Evolutionary conservation across 1,284 basidiomycete species (phyloP), one percentile per base, ranked within the genome.

Genomic region (Melampsora larici-populina): DNA sequence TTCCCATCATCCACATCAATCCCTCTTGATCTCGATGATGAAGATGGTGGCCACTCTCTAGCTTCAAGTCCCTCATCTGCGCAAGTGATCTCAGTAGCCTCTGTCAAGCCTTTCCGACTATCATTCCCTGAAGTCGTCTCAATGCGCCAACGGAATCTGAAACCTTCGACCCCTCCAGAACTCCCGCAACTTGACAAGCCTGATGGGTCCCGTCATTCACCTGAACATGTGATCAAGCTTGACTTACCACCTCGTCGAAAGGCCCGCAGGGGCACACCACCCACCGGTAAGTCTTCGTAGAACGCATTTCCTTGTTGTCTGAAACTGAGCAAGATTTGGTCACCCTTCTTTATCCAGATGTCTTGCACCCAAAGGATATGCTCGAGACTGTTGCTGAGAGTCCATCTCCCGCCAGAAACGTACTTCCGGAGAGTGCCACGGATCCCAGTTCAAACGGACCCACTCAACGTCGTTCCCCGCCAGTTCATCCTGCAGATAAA

Each of bases 191-290:
- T 58, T 15, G 9, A 58, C 7, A 11, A n/a, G 9, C 26, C 21
- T n/a, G n/a, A 24, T 58, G 9, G n/a, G 7, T 29, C 55, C n/a
- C 55, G 26, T 24, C 55, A 58, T 15, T 58, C 55, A 15, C 26
- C 55, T 58, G 55, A 58, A 8, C 40, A 43, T 43, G 9, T 24
- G 4, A 58, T 58, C 26, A n/a, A 29, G 55, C 55, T 58, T 24
- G 55, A 58, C n/a, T 29, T 58, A 24, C 55, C 55, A 7, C 55
- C 55, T 29, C 55, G 55, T n/a, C 55, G 55, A 58, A 58, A 58
- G 26, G 55, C 26, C n/a, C 55, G 55, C 26, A 58, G 18, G 13
- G 55, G 21, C 55, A 29, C 26, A n/a, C n/a, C 55, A 24, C 55
- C 55, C n/a, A 15, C 55, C 1, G 21, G 55, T 58, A 13, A 11